Percentiles rank a stretch among this genome's conserved stretches.
Conservation (phyloP, 768 basidiomycete genomes). For the Hygrophorus pudorinus region DNA sequence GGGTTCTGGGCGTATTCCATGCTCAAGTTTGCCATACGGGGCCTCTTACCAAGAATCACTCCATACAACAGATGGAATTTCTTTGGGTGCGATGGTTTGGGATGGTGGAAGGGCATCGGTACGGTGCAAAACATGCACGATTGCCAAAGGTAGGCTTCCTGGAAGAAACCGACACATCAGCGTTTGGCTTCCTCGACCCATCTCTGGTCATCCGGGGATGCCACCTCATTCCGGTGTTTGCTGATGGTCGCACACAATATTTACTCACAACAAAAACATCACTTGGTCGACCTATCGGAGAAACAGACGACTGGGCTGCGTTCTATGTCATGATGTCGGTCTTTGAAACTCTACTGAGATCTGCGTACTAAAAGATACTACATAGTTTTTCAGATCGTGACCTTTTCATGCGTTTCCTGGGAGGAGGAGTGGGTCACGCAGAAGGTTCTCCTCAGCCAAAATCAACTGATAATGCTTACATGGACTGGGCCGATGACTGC, state of each 20-base stretch:
- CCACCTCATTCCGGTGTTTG: slow-evolving; percentile 35
- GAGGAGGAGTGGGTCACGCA: slow-evolving; percentile 22
- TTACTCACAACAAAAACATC: not conserved
- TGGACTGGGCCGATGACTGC: not conserved
- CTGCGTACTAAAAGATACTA: not conserved
- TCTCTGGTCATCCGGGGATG: slow-evolving; percentile 23
- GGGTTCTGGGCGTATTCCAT: slow-evolving; percentile 5
- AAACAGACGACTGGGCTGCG: slow-evolving; percentile 20
- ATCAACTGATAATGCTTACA: not conserved
- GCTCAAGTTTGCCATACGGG: slow-evolving; percentile 4
- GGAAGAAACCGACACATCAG: slow-evolving; percentile 11
- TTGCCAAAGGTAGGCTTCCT: slow-evolving; percentile 28
- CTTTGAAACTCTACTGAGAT: not conserved
- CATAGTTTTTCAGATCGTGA: slow-evolving; percentile 24
- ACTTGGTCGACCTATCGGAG: not conserved
- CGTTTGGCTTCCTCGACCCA: slow-evolving; percentile 42
- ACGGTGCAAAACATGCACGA: slow-evolving; percentile 9
- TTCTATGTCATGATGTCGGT: slow-evolving; percentile 28
- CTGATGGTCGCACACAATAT: slow-evolving; percentile 10
- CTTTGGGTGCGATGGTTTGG: slow-evolving; percentile 9
- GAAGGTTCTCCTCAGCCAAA: not conserved
- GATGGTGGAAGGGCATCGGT: slow-evolving; percentile 5
- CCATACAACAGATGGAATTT: slow-evolving; percentile 11
- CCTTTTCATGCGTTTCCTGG: slow-evolving; percentile 23
- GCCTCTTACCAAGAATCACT: slow-evolving; percentile 6